These are phyloP conservation scores for Amanita phalloides DNA, from an alignment of 768 basidiomycete species.

Conservation along the genomic window DNA sequence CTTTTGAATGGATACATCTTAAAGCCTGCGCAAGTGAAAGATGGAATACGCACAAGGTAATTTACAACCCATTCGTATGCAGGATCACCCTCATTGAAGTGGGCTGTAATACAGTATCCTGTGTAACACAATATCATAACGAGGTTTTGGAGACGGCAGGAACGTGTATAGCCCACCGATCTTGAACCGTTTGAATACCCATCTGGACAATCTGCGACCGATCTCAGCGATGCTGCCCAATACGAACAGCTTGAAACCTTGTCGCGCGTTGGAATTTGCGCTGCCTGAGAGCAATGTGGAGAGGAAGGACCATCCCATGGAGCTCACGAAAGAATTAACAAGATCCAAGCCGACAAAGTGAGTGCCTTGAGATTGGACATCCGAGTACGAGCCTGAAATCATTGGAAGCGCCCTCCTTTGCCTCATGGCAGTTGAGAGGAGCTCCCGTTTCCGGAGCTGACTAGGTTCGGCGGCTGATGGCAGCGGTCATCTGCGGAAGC, in stretches of 20 bases:
- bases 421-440: no score
- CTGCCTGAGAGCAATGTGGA: constrained; percentile 17
- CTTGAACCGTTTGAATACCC: constrained; percentile 23
- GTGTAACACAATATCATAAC: neutral
- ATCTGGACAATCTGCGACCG: constrained; percentile 21
- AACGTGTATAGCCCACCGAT: constrained; percentile 20
- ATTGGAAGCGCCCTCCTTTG: no score
- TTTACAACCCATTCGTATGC: constrained; percentile 39
- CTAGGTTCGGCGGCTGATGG: neutral
- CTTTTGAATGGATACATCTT: constrained; percentile 11
- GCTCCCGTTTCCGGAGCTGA: no score
- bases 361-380: neutral
- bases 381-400: no score
- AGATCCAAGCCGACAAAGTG: neutral
- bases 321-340: constrained; percentile 10
- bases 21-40: neutral
- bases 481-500: no score
- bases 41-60: constrained; percentile 23
- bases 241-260: constrained; percentile 20
- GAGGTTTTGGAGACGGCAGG: neutral
- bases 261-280: constrained; percentile 11
- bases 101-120: constrained; percentile 35
- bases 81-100: constrained; percentile 35
- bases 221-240: constrained; percentile 27
- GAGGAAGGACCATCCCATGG: constrained; percentile 26